Percentiles rank a stretch among this genome's conserved stretches.
Conservation (phyloP, 176 grass and related monocot genomes). For the Musa schizocarpa region DNA sequence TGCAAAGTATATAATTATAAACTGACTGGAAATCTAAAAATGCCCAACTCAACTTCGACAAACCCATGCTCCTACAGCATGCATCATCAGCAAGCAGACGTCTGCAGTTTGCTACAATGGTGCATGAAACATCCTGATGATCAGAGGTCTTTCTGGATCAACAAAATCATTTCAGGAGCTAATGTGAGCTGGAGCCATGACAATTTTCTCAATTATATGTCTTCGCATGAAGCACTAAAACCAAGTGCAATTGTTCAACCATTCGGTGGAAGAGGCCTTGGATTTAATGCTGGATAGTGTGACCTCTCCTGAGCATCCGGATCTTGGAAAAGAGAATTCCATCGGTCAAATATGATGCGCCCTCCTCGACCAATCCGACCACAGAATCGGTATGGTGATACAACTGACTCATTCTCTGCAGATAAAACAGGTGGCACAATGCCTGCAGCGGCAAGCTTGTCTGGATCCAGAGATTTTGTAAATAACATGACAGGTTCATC, state of each 20-base stretch:
- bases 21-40: neutral
- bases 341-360: slow-evolving; percentile 92
- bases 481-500: slow-evolving; percentile 86
- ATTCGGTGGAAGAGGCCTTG: slow-evolving; percentile 32
- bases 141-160: no score
- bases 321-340: slow-evolving; percentile 50
- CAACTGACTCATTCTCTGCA: slow-evolving; percentile 38
- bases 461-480: slow-evolving; percentile 55
- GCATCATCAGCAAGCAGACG: neutral
- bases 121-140: no score
- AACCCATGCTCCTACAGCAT: neutral
- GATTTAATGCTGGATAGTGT: slow-evolving; percentile 28
- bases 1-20: no score
- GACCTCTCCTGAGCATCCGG: slow-evolving; percentile 42
- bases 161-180: no score
- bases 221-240: neutral
- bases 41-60: neutral
- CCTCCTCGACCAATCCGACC: slow-evolving; percentile 89
- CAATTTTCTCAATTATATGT: neutral
- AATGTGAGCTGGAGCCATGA: no score
- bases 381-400: slow-evolving; percentile 43
- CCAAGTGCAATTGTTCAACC: slow-evolving; percentile 21
- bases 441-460: slow-evolving; percentile 54
- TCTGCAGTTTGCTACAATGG: no score
- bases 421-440: slow-evolving; percentile 48